Conservation (phyloP, 352 stramenopile genomes). For the Phytopythium chamaehyphon region DNA sequence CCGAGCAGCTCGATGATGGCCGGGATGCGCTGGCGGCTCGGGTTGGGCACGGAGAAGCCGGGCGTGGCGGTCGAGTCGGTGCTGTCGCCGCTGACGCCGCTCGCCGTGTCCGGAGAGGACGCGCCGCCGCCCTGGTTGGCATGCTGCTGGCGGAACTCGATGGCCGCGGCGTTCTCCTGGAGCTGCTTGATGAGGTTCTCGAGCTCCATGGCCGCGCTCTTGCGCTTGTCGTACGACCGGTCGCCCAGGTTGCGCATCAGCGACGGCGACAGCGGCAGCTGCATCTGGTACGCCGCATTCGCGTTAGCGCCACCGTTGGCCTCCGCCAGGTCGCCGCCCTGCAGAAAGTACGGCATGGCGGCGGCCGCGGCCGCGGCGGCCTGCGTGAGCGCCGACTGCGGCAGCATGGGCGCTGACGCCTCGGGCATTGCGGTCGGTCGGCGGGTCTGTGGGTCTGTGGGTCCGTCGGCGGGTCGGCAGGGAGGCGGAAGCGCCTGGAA, state of each 20-base stretch:
- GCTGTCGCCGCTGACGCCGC: constrained; percentile 14
- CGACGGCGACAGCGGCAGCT: constrained; percentile 70
- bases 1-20: constrained; percentile 96
- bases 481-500: constrained; percentile 2
- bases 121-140: constrained; percentile 10
- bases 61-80: constrained; percentile 7
- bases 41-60: constrained; percentile 25
- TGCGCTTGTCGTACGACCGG: constrained; percentile 99
- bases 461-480: too few species aligned
- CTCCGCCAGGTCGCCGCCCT: constrained; percentile 21
- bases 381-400: constrained; percentile 54
- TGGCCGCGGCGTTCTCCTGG: constrained; percentile 89
- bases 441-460: too few species aligned
- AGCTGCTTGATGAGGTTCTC: constrained; percentile 98
- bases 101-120: constrained; percentile 13
- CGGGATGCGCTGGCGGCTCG: constrained; percentile 79
- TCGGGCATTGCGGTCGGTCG: constrained; percentile 21
- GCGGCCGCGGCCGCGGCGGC: constrained; percentile 30
- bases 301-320: constrained; percentile 5
- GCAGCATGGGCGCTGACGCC: constrained; percentile 38
- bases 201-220: constrained; percentile 98
- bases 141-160: constrained; percentile 67
- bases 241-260: constrained; percentile 93
- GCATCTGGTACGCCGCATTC: constrained; percentile 29
- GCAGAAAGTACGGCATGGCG: constrained; percentile 41